Conservation (phyloP, 2,329 filamentous ascomycete genomes). For the Dothideomycetes sp. region DNA sequence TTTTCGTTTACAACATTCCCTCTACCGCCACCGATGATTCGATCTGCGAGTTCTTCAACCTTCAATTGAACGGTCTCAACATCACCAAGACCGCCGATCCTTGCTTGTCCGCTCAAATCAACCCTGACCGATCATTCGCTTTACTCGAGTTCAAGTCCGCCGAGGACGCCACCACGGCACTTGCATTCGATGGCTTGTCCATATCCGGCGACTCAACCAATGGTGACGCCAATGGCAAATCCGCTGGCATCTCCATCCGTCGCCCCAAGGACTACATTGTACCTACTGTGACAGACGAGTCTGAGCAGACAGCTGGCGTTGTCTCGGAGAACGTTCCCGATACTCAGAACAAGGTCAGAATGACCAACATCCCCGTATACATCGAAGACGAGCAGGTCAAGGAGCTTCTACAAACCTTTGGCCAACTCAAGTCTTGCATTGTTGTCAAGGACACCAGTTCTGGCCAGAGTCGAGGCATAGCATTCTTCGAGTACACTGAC, state of each 20-base stretch:
- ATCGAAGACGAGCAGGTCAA: slow-evolving; percentile 85
- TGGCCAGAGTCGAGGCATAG: slow-evolving; percentile 75
- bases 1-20: slow-evolving; percentile 79
- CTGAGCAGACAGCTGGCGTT: slow-evolving; percentile 62
- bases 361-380: slow-evolving; percentile 79
- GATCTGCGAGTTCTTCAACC: slow-evolving; percentile 80
- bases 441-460: slow-evolving; percentile 78
- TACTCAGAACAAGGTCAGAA: slow-evolving; percentile 87
- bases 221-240: slow-evolving; percentile 41
- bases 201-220: slow-evolving; percentile 51
- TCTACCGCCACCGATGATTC: slow-evolving; percentile 61
- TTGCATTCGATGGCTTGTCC: slow-evolving; percentile 78
- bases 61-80: slow-evolving; percentile 94
- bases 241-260: slow-evolving; percentile 59
- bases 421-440: slow-evolving; percentile 83
- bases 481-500: slow-evolving; percentile 90
- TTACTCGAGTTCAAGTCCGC: slow-evolving; percentile 83
- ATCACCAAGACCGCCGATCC: slow-evolving; percentile 75
- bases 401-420: slow-evolving; percentile 82
- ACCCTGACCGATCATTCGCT: slow-evolving; percentile 68
- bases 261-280: slow-evolving; percentile 97
- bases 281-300: slow-evolving; percentile 63
- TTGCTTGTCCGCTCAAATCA: slow-evolving; percentile 72
- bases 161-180: slow-evolving; percentile 78
- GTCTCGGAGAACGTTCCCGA: slow-evolving; percentile 77